These are phyloP conservation scores for Candida cerambycidarum DNA, from an alignment of 805 yeast species.

Conservation along the genomic window DNA sequence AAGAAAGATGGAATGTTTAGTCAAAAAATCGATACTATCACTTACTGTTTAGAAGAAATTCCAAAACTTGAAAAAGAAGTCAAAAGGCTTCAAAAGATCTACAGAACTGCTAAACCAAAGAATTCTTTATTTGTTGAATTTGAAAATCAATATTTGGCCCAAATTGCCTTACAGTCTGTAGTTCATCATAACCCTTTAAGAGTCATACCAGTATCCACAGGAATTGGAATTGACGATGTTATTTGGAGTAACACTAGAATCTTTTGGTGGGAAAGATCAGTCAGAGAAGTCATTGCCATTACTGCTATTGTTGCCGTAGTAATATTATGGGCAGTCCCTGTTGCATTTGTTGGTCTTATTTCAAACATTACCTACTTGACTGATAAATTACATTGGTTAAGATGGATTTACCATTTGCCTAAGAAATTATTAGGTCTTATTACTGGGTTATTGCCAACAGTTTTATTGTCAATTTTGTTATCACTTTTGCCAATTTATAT, in stretches of 20 bases:
- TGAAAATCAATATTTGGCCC: slow-evolving; percentile 73
- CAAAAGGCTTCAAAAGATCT: slow-evolving; percentile 50
- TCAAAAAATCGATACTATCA: slow-evolving; percentile 60
- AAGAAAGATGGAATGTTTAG: slow-evolving; percentile 46
- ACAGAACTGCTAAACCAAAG: slow-evolving; percentile 55
- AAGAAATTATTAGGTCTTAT: slow-evolving; percentile 69
- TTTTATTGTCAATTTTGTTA: slow-evolving; percentile 80
- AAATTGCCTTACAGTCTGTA: slow-evolving; percentile 63
- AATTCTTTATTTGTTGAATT: slow-evolving; percentile 80
- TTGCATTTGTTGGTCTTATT: slow-evolving; percentile 93
- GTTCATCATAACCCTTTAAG: slow-evolving; percentile 67
- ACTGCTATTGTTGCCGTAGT: slow-evolving; percentile 57
- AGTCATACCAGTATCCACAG: slow-evolving; percentile 59
- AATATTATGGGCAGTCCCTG: slow-evolving; percentile 95
- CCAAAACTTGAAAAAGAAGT: slow-evolving; percentile 60
- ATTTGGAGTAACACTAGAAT: slow-evolving; percentile 73
- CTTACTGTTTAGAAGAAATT: slow-evolving; percentile 55
- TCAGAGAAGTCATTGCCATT: slow-evolving; percentile 51
- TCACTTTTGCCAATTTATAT: slow-evolving; percentile 82
- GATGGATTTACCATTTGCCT: slow-evolving; percentile 77
- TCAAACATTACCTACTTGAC: slow-evolving; percentile 82
- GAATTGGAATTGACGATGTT: slow-evolving; percentile 62
- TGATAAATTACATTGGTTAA: slow-evolving; percentile 66
- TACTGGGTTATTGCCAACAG: slow-evolving; percentile 84
- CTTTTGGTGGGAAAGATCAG: slow-evolving; percentile 76